Evolutionary conservation across 1,284 basidiomycete species (phyloP), one percentile per base, ranked within the genome.

Genomic region (Baeospora myosura): DNA sequence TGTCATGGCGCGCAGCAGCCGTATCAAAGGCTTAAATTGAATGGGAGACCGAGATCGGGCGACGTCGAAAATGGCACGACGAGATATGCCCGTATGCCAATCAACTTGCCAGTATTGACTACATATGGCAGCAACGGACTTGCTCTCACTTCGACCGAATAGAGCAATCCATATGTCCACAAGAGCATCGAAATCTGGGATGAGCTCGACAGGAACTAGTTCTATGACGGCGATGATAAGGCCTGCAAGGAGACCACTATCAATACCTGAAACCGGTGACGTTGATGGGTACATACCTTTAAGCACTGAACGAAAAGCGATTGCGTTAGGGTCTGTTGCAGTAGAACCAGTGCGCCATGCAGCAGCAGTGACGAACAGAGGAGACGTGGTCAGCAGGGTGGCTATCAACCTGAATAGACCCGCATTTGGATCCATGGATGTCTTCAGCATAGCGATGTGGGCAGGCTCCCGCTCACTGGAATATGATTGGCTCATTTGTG

Each of bases 1-100:
- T 2, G 82, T 80, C 69, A 92, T 78, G 0, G 88, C 71, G 7
- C 83, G 78, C 1, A 89, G 68, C 12, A 94, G 70, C n/a, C 77
- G 74, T 26, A 88, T 56, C 17, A 93, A 70, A 0, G 83, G 81
- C 31, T 71, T 69, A 49, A 83, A 72, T 45, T 88, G 80, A 24
- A 91, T 76, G 2, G 91, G 90, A 59, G 90, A 92, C 5, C 90
- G 75, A 8, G 82, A 74, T 3, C 83, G 73, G 5, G 86, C 78
- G 18, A 88, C 79, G 46, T 91, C 88, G 40, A 94, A 72, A 34
- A 91, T 76, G 25, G 83, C 85, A 22, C 82, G 72, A 26, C 86
- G 80, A 18, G 78, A 64, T 7, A 70, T 66, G 26, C 75, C 76
- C 42, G 71, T 63, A 20, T 71, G 63, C 72, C 76, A 82, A 53